Base-by-base conservation (phyloP, 208 protist genomes). In the Leishmania turanica region DNA sequence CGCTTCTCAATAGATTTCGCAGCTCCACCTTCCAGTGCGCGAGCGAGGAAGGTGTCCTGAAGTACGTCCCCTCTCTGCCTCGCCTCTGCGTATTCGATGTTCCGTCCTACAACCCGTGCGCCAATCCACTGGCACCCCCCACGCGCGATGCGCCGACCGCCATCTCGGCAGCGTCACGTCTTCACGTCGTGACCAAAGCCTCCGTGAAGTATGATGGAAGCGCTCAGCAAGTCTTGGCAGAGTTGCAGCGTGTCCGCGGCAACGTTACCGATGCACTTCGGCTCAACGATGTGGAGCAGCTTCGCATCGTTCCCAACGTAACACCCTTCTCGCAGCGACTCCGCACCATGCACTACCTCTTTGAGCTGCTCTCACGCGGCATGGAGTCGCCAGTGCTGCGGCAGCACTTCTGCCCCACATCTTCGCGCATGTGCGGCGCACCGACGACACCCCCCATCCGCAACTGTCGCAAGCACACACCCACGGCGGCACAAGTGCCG, bases 271-370 rank as follows among this genome's bases (percentile, higher is more conserved):
- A 56, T 15, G 68, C 79, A 6, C 74, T 86, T 47, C 4, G 69
- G 37, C 71, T 96, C 21, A 56, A 58, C 37, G 88, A 92, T 77
- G 77, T 90, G 40, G 91, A 94, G 83, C 82, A 89, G 86, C 91
- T 97, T 24, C 90, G 90, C 27, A 82, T 91, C 37, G 87, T 91
- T 65, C 95, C 95, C 3, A 96, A 96, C 85, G 47, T 89, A 42
- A 96, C 95, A 1, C 93, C 89, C 7, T 97, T 97, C 79, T 94
- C 93, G 19, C 92, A 93, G 77, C 90, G 95, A 37, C 78, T 97
- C 47, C 93, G 94, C 70, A 88, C 89, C 19, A 80, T 96, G 87
- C 68, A 91, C 70, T 95, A 96, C 75, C 80, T 97, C n/a, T 83
- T 87, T 8, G 78, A 84, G 47, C 82, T 96, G 49, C 88, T 97